Percentiles rank a stretch among this genome's conserved stretches.
Evolutionary conservation across 352 stramenopile genomes (phyloP).

Genomic region (Globisporangium abappressorium): DNA sequence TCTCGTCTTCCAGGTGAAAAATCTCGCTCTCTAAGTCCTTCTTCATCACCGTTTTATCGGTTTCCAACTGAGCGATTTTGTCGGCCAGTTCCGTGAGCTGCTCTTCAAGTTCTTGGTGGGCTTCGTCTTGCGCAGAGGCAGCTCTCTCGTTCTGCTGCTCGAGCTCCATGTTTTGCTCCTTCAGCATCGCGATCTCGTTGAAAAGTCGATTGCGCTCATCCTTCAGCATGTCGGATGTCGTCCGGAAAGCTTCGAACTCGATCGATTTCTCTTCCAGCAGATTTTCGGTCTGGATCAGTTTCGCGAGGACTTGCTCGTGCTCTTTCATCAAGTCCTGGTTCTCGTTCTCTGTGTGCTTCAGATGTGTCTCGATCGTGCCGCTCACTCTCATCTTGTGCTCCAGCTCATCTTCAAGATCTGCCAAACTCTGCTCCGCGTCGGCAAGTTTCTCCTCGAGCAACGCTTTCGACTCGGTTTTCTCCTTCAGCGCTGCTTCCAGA

Average conservation of each 20-base stretch:
- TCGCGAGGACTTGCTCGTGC: conserved; percentile 38
- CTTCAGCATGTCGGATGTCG: conserved; percentile 59
- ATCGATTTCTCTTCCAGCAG: conserved; percentile 63
- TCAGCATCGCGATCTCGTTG: conserved; percentile 51
- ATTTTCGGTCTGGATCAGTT: conserved; percentile 43
- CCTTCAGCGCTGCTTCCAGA: conserved; percentile 47
- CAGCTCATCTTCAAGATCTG: conserved; percentile 47
- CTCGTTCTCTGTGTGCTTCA: conserved; percentile 40
- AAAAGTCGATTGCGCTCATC: conserved; percentile 52
- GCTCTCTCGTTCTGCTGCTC: conserved; percentile 41
- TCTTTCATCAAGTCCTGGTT: conserved; percentile 48
- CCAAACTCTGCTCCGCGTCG: conserved; percentile 46
- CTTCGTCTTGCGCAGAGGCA: conserved; percentile 41
- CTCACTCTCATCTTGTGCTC: conserved; percentile 56
- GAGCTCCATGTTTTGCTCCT: conserved; percentile 42
- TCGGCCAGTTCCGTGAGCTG: conserved; percentile 55
- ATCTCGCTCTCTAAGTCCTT: conserved; percentile 17
- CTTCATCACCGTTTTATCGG: conserved; percentile 33
- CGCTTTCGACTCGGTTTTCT: conserved; percentile 43
- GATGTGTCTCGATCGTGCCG: conserved; percentile 45
- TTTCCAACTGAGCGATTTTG: conserved; percentile 58
- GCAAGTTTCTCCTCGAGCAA: conserved; percentile 46
- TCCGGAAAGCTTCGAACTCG: conserved; percentile 58
- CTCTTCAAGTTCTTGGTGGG: conserved; percentile 51
- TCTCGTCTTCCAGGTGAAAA: conserved; percentile 36